These are phyloP conservation scores for Xerocomellus amylosporus DNA, from an alignment of 768 basidiomycete genomes.

Conservation along the genomic window DNA sequence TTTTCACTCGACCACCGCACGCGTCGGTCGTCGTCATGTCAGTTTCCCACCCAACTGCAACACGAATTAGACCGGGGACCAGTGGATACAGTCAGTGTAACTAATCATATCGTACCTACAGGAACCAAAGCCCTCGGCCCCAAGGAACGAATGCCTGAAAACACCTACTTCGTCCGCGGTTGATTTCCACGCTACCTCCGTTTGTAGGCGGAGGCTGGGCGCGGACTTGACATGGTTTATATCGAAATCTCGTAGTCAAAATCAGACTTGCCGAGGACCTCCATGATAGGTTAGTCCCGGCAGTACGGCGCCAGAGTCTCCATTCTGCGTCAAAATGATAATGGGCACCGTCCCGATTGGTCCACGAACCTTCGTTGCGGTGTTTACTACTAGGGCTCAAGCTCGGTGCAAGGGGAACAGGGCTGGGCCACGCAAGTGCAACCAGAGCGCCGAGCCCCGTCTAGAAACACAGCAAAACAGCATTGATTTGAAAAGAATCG, in stretches of 20 bases:
- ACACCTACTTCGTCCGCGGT: slow-evolving; percentile 16
- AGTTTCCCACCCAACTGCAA: slow-evolving; percentile 9
- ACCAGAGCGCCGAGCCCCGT: neutral
- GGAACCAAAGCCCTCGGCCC: slow-evolving; percentile 24
- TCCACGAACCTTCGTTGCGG: slow-evolving; percentile 16
- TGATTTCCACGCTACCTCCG: slow-evolving; percentile 26
- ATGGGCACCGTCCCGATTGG: slow-evolving; percentile 10
- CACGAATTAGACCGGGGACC: neutral
- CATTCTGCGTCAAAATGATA: slow-evolving; percentile 1
- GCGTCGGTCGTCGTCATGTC: slow-evolving; percentile 1
- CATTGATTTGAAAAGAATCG: neutral
- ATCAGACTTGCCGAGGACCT: slow-evolving; percentile 23
- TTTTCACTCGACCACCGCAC: neutral
- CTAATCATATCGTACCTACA: slow-evolving; percentile 15
- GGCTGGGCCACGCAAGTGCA: neutral
- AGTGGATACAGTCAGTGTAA: neutral
- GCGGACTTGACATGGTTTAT: neutral
- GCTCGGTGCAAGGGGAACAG: slow-evolving; percentile 5
- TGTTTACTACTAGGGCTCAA: slow-evolving; percentile 2
- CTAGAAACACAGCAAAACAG: neutral
- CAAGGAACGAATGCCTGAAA: slow-evolving; percentile 16
- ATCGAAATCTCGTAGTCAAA: slow-evolving; percentile 24
- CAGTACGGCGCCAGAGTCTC: neutral
- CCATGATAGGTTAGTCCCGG: slow-evolving; percentile 8
- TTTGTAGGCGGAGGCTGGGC: slow-evolving; percentile 12